Base-by-base conservation (phyloP, 169 alveolate genomes). In the Plasmodium chabaudi region DNA sequence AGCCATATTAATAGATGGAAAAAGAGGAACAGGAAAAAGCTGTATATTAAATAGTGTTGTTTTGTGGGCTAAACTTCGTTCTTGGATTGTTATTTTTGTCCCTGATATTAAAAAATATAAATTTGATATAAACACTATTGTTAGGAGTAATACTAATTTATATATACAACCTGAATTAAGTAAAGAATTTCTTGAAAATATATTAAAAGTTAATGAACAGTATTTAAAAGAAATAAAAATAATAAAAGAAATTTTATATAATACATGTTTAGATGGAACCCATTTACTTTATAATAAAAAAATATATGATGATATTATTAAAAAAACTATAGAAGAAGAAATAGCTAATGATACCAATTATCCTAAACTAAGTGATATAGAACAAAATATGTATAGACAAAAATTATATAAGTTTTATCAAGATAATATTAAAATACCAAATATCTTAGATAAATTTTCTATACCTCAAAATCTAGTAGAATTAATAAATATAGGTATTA, bases 1-100 rank as follows among this genome's bases (percentile, higher is more conserved):
- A 19, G 44, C 86, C 13, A 67, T 82, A 57, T 71, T 82, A 44
- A 65, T 94, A 68, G 96, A 94, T 55, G 96, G 96, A 19, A 94
- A 94, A 60, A 87, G 96, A 60, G 96, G 96, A 2, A 70, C 94
- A 4, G 96, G 96, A 46, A 94, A 94, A 91, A 94, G 96, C 74
- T 92, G 91, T 63, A 72, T 94, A 1, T 88, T 94, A 27, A 94
- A 94, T 61, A 94, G 87, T 67, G 92, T 94, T 0, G 93, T 92
- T 9, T 42, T 94, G 42, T 94, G 96, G 96, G 96, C 96, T 2
- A 84, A 94, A 17, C 42, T 84, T 51, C 92, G 92, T 60, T 92
- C 93, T 9, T 94, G 96, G 96, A 59, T 94, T 93, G 96, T 94
- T 15, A 87, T 94, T 9, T 59, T 89, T 60, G 93, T 92, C 9